Base-by-base conservation (phyloP, 805 yeast genomes). In the Grigorovia transvaalensis region DNA sequence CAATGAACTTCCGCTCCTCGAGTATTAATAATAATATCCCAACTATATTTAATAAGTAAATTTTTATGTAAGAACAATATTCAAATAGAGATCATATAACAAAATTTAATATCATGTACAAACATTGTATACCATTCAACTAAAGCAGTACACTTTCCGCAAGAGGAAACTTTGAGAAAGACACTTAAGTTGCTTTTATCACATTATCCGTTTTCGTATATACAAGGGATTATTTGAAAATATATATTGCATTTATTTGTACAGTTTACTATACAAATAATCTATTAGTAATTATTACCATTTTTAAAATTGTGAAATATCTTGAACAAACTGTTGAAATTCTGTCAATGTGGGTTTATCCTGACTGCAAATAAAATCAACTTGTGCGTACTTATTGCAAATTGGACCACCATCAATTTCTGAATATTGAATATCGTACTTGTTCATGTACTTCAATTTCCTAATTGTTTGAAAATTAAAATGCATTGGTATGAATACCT, bases 351-450 rank as follows among this genome's bases (percentile, higher is more conserved):
- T 44, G 6, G 48, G 49, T 15, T 2, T 46, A 19, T 50, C n/a
- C 9, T 44, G 58, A 19, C 58, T 57, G 19, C 59, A 56, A 41
- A 66, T 53, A 47, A 67, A 65, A 50, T 66, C 68, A 11, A 67
- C 54, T 53, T 61, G 66, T 4, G 61, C 58, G 33, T 57, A 56
- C 38, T 54, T 57, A 1, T 65, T 67, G 15, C 66, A 66, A 18
- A 58, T 46, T 9, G 50, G 30, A 7, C 66, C 66, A n/a, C 64
- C 59, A 38, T 61, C 59, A 20, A 65, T 53, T 33, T 63, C 63
- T 8, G 69, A 62, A 43, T 59, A 59, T 51, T 67, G 71, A 6
- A 63, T 64, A 45, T 58, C 41, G 50, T 65, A 65, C 47, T 63
- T 62, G 48, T 64, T 59, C 59, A 56, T 35, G 50, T 61, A 65